Evolutionary conservation across 2,329 filamentous ascomycete genomes (phyloP).

Genomic region (Trichophyton simii): DNA sequence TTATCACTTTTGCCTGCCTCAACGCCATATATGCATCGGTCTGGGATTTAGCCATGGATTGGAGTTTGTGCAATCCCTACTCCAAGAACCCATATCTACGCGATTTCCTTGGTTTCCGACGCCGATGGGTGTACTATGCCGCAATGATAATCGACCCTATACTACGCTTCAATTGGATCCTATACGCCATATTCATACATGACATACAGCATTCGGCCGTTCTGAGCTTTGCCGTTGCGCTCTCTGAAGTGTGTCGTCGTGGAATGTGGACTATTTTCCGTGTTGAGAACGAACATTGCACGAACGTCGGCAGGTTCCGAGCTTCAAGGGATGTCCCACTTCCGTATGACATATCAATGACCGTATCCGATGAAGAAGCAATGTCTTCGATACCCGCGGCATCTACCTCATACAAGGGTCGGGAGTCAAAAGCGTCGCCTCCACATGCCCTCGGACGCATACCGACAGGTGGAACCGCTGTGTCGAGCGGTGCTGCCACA

Average conservation of each 20-base stretch:
- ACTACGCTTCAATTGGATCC: slow-evolving; percentile 85
- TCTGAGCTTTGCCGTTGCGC: slow-evolving; percentile 63
- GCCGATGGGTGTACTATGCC: slow-evolving; percentile 68
- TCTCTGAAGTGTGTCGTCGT: slow-evolving; percentile 70
- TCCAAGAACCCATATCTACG: slow-evolving; percentile 57
- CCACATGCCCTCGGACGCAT: neutral
- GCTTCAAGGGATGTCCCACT: slow-evolving; percentile 78
- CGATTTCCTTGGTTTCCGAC: slow-evolving; percentile 66
- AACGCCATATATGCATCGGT: slow-evolving; percentile 76
- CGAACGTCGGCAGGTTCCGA: slow-evolving; percentile 80
- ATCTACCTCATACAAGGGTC: neutral
- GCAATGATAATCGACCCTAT: slow-evolving; percentile 76
- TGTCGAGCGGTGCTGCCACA: slow-evolving; percentile 15
- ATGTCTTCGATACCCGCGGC: neutral
- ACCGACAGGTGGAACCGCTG: neutral
- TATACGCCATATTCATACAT: slow-evolving; percentile 73
- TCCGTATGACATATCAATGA: slow-evolving; percentile 50
- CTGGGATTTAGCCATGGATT: slow-evolving; percentile 96
- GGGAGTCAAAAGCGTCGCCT: neutral
- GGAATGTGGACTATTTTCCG: slow-evolving; percentile 88
- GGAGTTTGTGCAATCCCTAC: slow-evolving; percentile 71
- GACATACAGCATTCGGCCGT: slow-evolving; percentile 72
- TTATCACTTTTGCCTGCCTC: slow-evolving; percentile 66
- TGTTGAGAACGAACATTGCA: slow-evolving; percentile 95
- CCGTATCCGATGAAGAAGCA: neutral